phyloP scores from a whole-genome alignment of 306 rosid species.

The Medicago ruthenica region DNA sequence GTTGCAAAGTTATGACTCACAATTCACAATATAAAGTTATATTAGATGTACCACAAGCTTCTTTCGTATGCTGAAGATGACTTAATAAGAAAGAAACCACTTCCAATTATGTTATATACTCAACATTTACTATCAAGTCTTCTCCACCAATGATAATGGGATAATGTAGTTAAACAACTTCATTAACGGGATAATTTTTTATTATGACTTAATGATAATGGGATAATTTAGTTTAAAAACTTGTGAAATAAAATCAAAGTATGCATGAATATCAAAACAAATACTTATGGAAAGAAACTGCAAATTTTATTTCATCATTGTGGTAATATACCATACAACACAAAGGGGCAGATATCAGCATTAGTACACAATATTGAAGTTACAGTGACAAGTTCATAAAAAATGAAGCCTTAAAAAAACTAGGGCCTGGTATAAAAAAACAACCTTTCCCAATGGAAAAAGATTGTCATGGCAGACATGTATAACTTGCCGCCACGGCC shows the following conservation, averaged over 20 bases:
- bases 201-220: too few relatives aligned
- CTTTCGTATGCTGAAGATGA: not conserved
- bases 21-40: not conserved
- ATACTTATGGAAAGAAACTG: constrained; percentile 28
- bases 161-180: too few relatives aligned
- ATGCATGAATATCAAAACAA: not conserved
- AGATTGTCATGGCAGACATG: constrained; percentile 75
- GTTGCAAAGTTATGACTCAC: not conserved
- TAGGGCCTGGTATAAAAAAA: constrained; percentile 71
- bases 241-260: not conserved
- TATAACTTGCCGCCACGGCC: constrained; percentile 82
- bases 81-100: not conserved
- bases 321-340: constrained; percentile 51
- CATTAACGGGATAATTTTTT: too few relatives aligned
- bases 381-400: constrained; percentile 57
- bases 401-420: constrained; percentile 70
- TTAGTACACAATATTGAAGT: constrained; percentile 43
- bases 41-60: not conserved
- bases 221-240: not conserved
- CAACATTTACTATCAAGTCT: too few relatives aligned
- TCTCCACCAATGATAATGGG: too few relatives aligned
- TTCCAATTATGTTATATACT: not conserved
- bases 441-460: constrained; percentile 47
- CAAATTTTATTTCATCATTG: constrained; percentile 54
- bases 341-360: constrained; percentile 52